phyloP scores from a whole-genome alignment of 1,284 basidiomycete species.

The Microbotryum lychnidis-dioicae region DNA sequence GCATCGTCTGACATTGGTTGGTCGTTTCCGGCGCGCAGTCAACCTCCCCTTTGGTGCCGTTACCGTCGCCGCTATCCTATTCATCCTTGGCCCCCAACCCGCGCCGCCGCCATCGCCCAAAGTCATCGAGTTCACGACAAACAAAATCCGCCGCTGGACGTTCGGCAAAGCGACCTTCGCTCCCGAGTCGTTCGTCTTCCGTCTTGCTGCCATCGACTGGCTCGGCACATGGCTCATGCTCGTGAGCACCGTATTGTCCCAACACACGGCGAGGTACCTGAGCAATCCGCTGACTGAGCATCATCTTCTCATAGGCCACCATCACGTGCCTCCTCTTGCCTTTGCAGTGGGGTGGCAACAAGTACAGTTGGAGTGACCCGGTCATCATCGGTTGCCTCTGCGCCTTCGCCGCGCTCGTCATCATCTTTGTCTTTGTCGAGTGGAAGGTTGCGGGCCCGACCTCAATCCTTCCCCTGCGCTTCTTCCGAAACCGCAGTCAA shows the following conservation, averaged over 20 bases:
- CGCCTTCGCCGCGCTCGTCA: conserved; percentile 40
- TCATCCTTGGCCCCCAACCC: conserved; percentile 28
- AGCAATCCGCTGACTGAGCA: too few species aligned
- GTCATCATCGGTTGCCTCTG: conserved; percentile 38
- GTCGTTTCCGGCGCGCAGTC: conserved; percentile 32
- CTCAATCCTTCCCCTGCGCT: conserved; percentile 42
- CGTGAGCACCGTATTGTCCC: background rate
- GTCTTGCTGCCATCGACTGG: conserved; percentile 36
- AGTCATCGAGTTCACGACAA: conserved; percentile 19
- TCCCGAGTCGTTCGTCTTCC: conserved; percentile 12
- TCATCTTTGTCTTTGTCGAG: conserved; percentile 42
- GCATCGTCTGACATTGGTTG: too few species aligned
- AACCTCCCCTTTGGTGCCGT: conserved; percentile 44
- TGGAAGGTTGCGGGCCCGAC: conserved; percentile 37
- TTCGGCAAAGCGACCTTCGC: conserved; percentile 9
- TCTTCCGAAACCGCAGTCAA: conserved; percentile 40
- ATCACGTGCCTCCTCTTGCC: conserved; percentile 38
- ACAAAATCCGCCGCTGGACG: conserved; percentile 19
- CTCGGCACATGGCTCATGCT: conserved; percentile 35
- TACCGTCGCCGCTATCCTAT: conserved; percentile 22
- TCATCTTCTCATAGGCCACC: background rate
- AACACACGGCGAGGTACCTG: too few species aligned
- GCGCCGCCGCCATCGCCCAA: conserved; percentile 18
- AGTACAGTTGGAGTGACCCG: conserved; percentile 40
- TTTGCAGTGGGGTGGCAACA: conserved; percentile 33